These are phyloP conservation scores for Daphne laureola DNA, from an alignment of 441 rosid species.

Conservation along the genomic window DNA sequence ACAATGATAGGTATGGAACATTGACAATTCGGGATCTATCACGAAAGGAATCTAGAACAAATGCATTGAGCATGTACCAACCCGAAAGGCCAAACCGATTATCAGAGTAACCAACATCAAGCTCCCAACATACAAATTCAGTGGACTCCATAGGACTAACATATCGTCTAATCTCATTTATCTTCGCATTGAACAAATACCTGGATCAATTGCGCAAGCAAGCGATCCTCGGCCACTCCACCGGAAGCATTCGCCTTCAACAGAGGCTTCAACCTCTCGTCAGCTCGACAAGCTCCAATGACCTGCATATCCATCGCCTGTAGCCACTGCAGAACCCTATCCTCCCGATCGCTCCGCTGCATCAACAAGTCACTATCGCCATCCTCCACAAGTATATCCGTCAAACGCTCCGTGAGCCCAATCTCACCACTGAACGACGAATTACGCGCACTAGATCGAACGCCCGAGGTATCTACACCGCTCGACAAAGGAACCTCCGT, in stretches of 20 bases:
- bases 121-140: background rate
- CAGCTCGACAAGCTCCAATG: slow-evolving; percentile 86
- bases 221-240: slow-evolving; percentile 67
- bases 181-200: slow-evolving; percentile 20
- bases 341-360: slow-evolving; percentile 56
- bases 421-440: slow-evolving; percentile 20
- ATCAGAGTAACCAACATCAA: slow-evolving; percentile 1
- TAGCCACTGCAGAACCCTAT: slow-evolving; percentile 75
- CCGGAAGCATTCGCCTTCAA: slow-evolving; percentile 57
- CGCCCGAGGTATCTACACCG: slow-evolving; percentile 23
- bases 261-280: slow-evolving; percentile 89
- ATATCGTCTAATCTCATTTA: background rate
- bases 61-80: background rate
- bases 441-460: slow-evolving; percentile 31
- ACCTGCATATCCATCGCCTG: slow-evolving; percentile 89
- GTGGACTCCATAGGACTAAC: background rate
- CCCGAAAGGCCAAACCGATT: slow-evolving; percentile 3
- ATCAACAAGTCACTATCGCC: slow-evolving; percentile 64
- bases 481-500: slow-evolving; percentile 18
- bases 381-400: slow-evolving; percentile 37
- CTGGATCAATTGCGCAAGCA: slow-evolving; percentile 79
- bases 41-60: background rate
- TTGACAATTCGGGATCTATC: background rate
- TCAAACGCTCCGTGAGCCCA: slow-evolving; percentile 52
- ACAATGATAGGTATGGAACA: background rate